Conservation (phyloP, 371 early-diverging fungal genomes). For the Saksenaea oblongispora region DNA sequence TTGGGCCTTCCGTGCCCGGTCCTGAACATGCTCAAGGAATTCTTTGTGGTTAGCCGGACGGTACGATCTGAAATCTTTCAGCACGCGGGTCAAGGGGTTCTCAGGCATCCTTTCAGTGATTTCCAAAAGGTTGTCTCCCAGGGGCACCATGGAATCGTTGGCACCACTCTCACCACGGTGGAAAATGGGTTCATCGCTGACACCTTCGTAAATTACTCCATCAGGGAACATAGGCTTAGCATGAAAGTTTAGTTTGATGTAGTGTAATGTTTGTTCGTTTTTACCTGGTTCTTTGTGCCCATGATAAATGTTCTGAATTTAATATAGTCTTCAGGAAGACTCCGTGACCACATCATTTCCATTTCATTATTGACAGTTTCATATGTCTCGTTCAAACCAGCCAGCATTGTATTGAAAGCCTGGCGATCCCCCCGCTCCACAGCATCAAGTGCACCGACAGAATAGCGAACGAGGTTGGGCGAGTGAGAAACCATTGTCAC, state of each 20-base stretch:
- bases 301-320: slow-evolving; percentile 89
- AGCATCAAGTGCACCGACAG: slow-evolving; percentile 62
- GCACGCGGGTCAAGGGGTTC: slow-evolving; percentile 78
- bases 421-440: slow-evolving; percentile 54
- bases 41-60: slow-evolving; percentile 78
- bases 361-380: slow-evolving; percentile 70
- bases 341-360: slow-evolving; percentile 81
- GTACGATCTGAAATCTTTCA: slow-evolving; percentile 78
- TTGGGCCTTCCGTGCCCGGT: slow-evolving; percentile 41
- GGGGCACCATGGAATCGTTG: slow-evolving; percentile 86
- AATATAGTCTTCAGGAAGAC: slow-evolving; percentile 71
- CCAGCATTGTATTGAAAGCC: slow-evolving; percentile 61
- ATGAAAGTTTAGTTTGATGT: background rate
- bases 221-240: slow-evolving; percentile 80
- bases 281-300: slow-evolving; percentile 79
- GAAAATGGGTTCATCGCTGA: slow-evolving; percentile 57
- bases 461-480: slow-evolving; percentile 62
- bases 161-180: slow-evolving; percentile 89
- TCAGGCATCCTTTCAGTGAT: slow-evolving; percentile 78
- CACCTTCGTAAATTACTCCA: slow-evolving; percentile 84
- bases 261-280: background rate
- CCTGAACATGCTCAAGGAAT: slow-evolving; percentile 71
- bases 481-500: slow-evolving; percentile 86
- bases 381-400: slow-evolving; percentile 60
- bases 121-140: slow-evolving; percentile 82